Evolutionary conservation across 495 filamentous ascomycete genomes (phyloP).

Genomic region (Neurospora sp.): DNA sequence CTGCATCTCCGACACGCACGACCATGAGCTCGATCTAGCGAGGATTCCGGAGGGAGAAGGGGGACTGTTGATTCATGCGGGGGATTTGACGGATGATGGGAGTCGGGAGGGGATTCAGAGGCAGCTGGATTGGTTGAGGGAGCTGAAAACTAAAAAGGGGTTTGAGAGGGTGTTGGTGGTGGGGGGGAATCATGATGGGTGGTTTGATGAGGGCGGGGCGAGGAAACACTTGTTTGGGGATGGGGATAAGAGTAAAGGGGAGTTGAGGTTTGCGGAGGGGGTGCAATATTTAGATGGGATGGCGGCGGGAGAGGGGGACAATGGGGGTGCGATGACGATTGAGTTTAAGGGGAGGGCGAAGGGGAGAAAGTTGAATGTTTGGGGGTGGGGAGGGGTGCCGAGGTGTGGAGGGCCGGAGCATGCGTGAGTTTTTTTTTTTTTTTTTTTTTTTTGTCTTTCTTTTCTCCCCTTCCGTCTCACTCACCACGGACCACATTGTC

Average conservation of each 20-base stretch:
- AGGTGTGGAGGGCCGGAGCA: conserved; percentile 42
- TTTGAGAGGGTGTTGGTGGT: conserved; percentile 44
- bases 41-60: conserved; percentile 70
- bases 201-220: conserved; percentile 49
- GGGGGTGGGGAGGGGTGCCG: conserved; percentile 43
- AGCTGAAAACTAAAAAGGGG: conserved; percentile 50
- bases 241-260: conserved; percentile 23
- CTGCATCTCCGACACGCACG: conserved; percentile 87
- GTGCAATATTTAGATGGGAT: conserved; percentile 43
- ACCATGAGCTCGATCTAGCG: conserved; percentile 29
- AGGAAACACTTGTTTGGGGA: conserved; percentile 17
- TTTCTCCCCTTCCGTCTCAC: background rate
- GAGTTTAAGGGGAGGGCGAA: conserved; percentile 27
- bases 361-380: conserved; percentile 43
- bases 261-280: conserved; percentile 32
- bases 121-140: conserved; percentile 68
- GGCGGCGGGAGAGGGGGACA: conserved; percentile 28
- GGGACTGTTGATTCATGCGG: conserved; percentile 82
- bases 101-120: conserved; percentile 60
- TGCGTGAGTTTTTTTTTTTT: conserved; percentile 34
- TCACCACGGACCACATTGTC: background rate
- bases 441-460: background rate
- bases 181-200: conserved; percentile 82
- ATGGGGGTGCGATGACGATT: conserved; percentile 35
- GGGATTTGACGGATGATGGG: conserved; percentile 71